Base-by-base conservation (phyloP, 202 grass and related monocot species). In the Setaria viridis region DNA sequence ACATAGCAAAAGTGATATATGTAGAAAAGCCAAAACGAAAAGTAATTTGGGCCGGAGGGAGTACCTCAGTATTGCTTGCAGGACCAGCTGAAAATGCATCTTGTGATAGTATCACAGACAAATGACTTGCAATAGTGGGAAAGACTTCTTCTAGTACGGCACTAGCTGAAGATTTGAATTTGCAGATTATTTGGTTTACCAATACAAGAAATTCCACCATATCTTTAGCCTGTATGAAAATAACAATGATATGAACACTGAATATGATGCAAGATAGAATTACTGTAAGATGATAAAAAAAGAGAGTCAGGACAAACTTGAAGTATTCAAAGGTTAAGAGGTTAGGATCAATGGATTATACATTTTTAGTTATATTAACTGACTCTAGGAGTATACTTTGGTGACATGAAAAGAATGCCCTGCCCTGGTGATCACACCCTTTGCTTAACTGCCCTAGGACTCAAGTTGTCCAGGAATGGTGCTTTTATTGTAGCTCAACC, bases 111-210 rank as follows among this genome's bases (percentile, higher is more conserved):
- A 96, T 90, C 7, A 87, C 70, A 74, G 91, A 92, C 9, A 94
- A 72, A 77, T 69, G 91, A 77, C 87, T 94, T 81, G 96, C 93
- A 78, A 99, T 86, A 77, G 90, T 76, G 65, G 93, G 97, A 86
- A 94, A 99, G 63, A 94, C 79, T 51, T 99, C 88, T 87, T 91
- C 93, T 74, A 99, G 29, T 83, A 99, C 88, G 63, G 68, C 19
- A n/a, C 86, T 88, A 63, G 88, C 88, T 67, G 87, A 96, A 25
- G 88, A 87, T 64, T 90, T 92, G 80, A 99, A 96, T 85, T 99
- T 99, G 88, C 88, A 84, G 66, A 99, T 93, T 88, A 94, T 84
- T 91, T 99, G 97, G 79, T 99, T 99, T 83, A 94, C 70, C 75
- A 99, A 77, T 43, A 94, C 29, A 9, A 99, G 88, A 78, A 96